Evolutionary conservation across 2,329 filamentous ascomycete species (phyloP), one percentile per base, ranked within the genome.

Genomic region (Colletotrichum chlorophyti): DNA sequence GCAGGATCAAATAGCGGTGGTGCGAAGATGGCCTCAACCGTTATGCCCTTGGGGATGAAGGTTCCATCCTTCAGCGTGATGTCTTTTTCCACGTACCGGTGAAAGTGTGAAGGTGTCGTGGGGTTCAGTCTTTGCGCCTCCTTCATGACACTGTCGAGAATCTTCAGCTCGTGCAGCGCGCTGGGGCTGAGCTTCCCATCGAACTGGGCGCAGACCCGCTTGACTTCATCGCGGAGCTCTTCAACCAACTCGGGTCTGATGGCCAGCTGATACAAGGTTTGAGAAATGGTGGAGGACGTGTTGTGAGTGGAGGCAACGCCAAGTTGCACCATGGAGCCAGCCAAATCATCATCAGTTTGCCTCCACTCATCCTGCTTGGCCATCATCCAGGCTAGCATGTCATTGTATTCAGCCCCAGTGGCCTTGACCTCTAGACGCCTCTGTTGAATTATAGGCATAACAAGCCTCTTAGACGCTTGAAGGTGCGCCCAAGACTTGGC

Each of bases 221-320:
- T 60, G 14, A 79, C 77, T 62, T 86, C 83, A 27, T 81, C 71
- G 3, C 83, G 76, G 3, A 85, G 66, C 8, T 77, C 73, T 10
- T 79, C 70, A 35, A 82, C 69, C 64, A 79, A 75, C 41, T 84
- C 77, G 1, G 80, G 81, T 48, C 74, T 67, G 27, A 76, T 72
- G 0, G 75, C 77, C 2, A 86, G 68, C 61, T 82, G 78, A 65
- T 79, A 83, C 38, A 86, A 71, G 14, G 74, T 73, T 21, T 11
- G 50, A 14, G 50, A 21, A n/a, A 73, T 62, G 0, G 76, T 70
- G 37, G 76, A 66, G 3, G 75, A 74, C 0, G 78, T 82, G 1
- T 78, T 80, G 58, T 81, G 77, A 23, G 82, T 81, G 4, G 79
- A 74, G 0, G 78, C 78, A 42, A 80, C 76, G 35, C 71, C 74